Conservation (phyloP, 306 rosid species). For the Pterocarpus santalinus region DNA sequence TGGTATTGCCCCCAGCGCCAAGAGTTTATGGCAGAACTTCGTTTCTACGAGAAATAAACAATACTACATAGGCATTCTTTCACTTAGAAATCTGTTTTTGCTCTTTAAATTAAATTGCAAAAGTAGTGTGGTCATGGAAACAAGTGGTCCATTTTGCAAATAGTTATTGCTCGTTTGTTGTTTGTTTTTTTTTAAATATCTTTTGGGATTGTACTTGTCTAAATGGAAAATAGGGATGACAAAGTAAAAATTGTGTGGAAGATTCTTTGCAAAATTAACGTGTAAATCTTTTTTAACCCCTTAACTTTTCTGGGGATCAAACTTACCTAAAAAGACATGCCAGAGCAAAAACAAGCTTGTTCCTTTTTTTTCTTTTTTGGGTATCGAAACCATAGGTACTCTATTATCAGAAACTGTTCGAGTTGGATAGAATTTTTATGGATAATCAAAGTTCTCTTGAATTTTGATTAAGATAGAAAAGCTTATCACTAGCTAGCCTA, state of each 20-base stretch:
- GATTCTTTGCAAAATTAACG: not conserved
- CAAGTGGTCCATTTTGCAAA: slow-evolving; percentile 17
- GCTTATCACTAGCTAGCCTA: no score
- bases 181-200: not conserved
- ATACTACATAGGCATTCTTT: slow-evolving; percentile 20
- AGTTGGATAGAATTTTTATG: no score
- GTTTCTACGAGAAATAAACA: slow-evolving; percentile 75
- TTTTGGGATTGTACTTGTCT: not conserved
- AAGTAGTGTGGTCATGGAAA: slow-evolving; percentile 26
- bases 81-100: slow-evolving; percentile 7
- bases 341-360: no score
- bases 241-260: not conserved
- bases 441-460: no score
- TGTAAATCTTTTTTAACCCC: not conserved
- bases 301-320: not conserved
- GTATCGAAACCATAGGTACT: no score
- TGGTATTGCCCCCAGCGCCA: slow-evolving; percentile 89
- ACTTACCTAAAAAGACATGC: not conserved
- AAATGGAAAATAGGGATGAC: slow-evolving; percentile 10
- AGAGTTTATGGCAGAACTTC: slow-evolving; percentile 95
- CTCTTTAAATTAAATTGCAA: slow-evolving; percentile 37
- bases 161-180: slow-evolving; percentile 20
- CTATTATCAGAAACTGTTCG: no score
- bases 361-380: no score
- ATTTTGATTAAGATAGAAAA: no score